These are phyloP conservation scores for Nakaseomyces sp. DNA, from an alignment of 1,139 yeast species.

Conservation along the genomic window DNA sequence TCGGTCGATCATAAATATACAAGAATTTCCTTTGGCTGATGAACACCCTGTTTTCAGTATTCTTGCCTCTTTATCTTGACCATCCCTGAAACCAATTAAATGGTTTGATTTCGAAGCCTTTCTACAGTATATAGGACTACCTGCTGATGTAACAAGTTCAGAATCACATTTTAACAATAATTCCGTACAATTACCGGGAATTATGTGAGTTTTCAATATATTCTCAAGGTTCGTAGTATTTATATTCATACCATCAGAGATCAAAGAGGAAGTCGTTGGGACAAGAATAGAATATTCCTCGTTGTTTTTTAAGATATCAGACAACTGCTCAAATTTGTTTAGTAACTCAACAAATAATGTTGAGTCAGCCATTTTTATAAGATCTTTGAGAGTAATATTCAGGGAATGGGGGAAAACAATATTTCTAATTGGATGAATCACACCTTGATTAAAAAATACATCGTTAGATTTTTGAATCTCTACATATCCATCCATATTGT, in stretches of 20 bases:
- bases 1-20: slow-evolving; percentile 64
- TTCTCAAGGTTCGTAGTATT: slow-evolving; percentile 38
- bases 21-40: slow-evolving; percentile 37
- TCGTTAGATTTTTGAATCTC: slow-evolving; percentile 44
- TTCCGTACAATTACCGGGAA: slow-evolving; percentile 46
- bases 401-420: slow-evolving; percentile 53
- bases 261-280: slow-evolving; percentile 56
- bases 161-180: slow-evolving; percentile 39
- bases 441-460: slow-evolving; percentile 74
- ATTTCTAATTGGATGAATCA: slow-evolving; percentile 59
- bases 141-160: slow-evolving; percentile 38
- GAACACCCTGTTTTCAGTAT: slow-evolving; percentile 64
- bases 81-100: slow-evolving; percentile 31
- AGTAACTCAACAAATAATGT: slow-evolving; percentile 44
- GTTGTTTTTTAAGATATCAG: slow-evolving; percentile 15
- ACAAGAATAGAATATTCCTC: slow-evolving; percentile 55
- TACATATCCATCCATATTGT: slow-evolving; percentile 26
- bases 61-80: slow-evolving; percentile 57
- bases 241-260: slow-evolving; percentile 26
- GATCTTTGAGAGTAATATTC: slow-evolving; percentile 45
- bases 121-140: slow-evolving; percentile 39
- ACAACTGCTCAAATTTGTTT: slow-evolving; percentile 24
- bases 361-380: slow-evolving; percentile 45
- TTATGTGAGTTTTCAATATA: slow-evolving; percentile 58
- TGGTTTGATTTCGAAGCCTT: slow-evolving; percentile 33